Evolutionary conservation across 2,329 filamentous ascomycete species (phyloP), one percentile per base, ranked within the genome.

Genomic region (Sarocladium brachiariae): DNA sequence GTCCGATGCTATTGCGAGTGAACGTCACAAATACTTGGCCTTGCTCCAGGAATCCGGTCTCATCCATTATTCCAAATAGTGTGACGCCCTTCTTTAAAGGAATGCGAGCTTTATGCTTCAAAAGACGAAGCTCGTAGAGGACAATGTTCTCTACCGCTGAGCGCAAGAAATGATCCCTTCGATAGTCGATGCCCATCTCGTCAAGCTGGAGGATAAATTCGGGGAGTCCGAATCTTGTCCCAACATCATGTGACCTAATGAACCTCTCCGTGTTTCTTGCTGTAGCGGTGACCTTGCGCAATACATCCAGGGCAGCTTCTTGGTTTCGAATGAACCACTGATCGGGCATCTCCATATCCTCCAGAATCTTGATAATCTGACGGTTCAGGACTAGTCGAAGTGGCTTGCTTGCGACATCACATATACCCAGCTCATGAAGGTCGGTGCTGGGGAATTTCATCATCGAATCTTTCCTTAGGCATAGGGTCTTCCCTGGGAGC

Each of bases 341-440:
- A 1, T 69, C 60, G 0, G 72, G 61, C 0, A 86, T 81, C 0
- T 77, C 75, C 63, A 92, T 81, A 56, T 95, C 89, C 60, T 95
- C 89, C 1, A 95, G 65, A 4, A 95, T 89, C 62, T 95, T 95
- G 67, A 95, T 89, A 54, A 91, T 73, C 56, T 88, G 87, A 1
- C 86, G 81, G 59, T 95, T 95, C 1, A 95, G 74, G 16, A 83
- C 79, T 56, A 91, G 73, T 0, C 78, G 78, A 6, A 92, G 74
- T 0, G 87, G 83, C 48, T 75, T 80, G 33, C 80, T 81, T 0
- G 81, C 83, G 37, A 80, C 75, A 43, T 85, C 86, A 59, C 86
- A 91, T 39, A 90, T 87, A 53, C 86, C 87, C 1, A 92, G 70
- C 48, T 84, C 76, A 4, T 62, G 63, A 2, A 62, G 68, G 34